Evolutionary conservation across 805 yeast species (phyloP).

Genomic region (Sporopachydermia quercuum): DNA sequence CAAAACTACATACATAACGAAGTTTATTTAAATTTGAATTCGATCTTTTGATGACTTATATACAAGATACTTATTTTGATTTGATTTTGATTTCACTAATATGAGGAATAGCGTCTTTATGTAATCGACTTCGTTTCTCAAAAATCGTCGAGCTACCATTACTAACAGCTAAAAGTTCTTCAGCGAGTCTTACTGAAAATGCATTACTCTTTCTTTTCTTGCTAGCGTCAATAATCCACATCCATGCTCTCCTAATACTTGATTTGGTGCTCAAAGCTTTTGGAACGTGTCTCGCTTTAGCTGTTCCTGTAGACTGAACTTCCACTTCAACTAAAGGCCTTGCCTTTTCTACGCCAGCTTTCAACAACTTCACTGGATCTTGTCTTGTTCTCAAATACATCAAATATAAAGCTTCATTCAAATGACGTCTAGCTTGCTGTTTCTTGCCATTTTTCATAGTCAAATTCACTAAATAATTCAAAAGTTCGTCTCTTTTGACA

Average conservation of each 20-base stretch:
- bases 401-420: constrained; percentile 68
- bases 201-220: constrained; percentile 65
- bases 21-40: too few species aligned
- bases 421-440: constrained; percentile 55
- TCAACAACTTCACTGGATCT: constrained; percentile 69
- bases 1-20: too few species aligned
- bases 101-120: constrained; percentile 53
- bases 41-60: too few species aligned
- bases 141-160: constrained; percentile 71
- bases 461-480: constrained; percentile 67
- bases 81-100: constrained; percentile 1
- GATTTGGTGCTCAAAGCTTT: constrained; percentile 71
- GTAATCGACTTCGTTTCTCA: constrained; percentile 72
- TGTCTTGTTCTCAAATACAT: constrained; percentile 55
- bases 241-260: constrained; percentile 73
- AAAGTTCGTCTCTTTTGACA: constrained; percentile 45
- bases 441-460: constrained; percentile 91
- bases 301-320: constrained; percentile 71
- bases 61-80: too few species aligned
- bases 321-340: constrained; percentile 75
- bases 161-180: constrained; percentile 67
- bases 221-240: constrained; percentile 82
- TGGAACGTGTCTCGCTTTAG: constrained; percentile 71
- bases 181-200: constrained; percentile 78
- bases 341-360: constrained; percentile 60